Base-by-base conservation (phyloP, 2,329 filamentous ascomycete genomes). In the Monosporascus sp. region DNA sequence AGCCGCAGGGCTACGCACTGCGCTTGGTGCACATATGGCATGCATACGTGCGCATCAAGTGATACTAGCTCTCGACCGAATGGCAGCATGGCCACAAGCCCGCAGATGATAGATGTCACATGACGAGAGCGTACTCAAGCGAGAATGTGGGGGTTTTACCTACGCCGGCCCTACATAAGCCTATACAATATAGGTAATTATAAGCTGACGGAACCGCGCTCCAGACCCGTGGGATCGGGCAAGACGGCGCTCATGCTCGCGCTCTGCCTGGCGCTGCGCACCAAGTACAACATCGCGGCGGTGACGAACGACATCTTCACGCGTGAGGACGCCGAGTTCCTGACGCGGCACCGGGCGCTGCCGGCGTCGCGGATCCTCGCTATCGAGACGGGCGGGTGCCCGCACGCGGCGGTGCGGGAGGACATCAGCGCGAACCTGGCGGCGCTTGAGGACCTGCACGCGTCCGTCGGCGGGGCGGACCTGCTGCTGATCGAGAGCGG, bases 231-330 rank as follows among this genome's bases (percentile, higher is more conserved):
- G 51, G 94, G 94, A 59, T 97, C 92, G 24, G 94, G 94, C 67
- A 99, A 99, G 74, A 97, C 94, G 0, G 94, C 94, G 18, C 82
- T 97, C 27, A 97, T 99, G 93, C 85, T 97, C 11, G 87, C 89
- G 39, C 88, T 97, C 62, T 97, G 91, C 77, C 86, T 86, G 37
- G 87, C 88, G 7, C 85, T 99, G 7, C 88, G 94, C 57, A 79
- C 86, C 49, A 77, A 82, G 52, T 92, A 89, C 81, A 90, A 86
- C 67, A 88, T 99, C 65, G 94, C 94, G 1, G 94, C 91, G 55
- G 93, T 99, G 22, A 99, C 94, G 49, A 97, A 97, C 79, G 93
- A 97, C 78, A 97, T 97, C 78, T 97, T 97, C 79, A 97, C 93
- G 22, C 88, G 88, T 60, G 94, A 99, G 75, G 94, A 99, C 78